A percentile compares a stretch with the other conserved stretches of the same genome.
Conservation (phyloP, 108 stramenopile species). For the Nitzschia palea region DNA sequence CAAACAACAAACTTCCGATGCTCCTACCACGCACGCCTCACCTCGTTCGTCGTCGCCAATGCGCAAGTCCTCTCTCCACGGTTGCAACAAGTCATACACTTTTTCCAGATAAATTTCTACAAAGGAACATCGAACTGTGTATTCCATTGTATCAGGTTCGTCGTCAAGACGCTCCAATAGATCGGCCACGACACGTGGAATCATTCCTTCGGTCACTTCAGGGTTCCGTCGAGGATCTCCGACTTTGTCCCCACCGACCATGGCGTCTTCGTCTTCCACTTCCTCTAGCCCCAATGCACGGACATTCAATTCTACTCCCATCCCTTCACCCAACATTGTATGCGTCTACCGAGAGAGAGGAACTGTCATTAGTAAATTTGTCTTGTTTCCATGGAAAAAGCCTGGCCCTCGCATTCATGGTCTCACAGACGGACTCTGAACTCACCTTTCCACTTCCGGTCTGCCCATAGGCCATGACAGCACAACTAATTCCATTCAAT, state of each 20-base stretch:
- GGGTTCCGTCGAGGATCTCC: slow-evolving; percentile 21
- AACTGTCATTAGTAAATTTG: background rate
- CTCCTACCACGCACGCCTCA: slow-evolving; percentile 21
- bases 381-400: background rate
- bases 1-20: slow-evolving; percentile 70
- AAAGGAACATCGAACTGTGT: slow-evolving; percentile 81
- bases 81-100: slow-evolving; percentile 86
- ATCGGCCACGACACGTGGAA: slow-evolving; percentile 54
- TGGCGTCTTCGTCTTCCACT: background rate
- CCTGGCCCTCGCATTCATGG: no score
- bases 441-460: slow-evolving; percentile 76
- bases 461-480: slow-evolving; percentile 93
- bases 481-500: slow-evolving; percentile 50
- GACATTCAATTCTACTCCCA: slow-evolving; percentile 20
- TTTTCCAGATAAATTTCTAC: slow-evolving; percentile 97
- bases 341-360: slow-evolving; percentile 10
- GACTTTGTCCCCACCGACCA: background rate
- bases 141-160: slow-evolving; percentile 55
- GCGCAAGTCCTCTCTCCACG: slow-evolving; percentile 20
- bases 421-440: no score
- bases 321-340: slow-evolving; percentile 30
- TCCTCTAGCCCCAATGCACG: slow-evolving; percentile 9
- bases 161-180: slow-evolving; percentile 55
- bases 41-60: slow-evolving; percentile 10
- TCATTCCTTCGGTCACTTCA: slow-evolving; percentile 54